Conservation (phyloP, 345 rosid species). For the Corchorus olitorius region DNA sequence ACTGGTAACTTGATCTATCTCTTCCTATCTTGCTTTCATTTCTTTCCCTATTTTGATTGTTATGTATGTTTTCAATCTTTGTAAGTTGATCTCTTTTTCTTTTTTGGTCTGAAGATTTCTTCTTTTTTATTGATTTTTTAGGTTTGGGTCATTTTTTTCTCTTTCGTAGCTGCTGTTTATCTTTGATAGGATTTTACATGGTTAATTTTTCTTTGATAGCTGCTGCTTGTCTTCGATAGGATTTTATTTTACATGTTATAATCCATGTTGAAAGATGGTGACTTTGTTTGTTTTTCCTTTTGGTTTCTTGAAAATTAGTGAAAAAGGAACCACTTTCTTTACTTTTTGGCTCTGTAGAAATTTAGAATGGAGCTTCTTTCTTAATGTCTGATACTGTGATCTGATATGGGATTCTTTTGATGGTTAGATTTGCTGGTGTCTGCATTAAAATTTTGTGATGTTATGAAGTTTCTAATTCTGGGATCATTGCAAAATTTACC, state of each 20-base stretch:
- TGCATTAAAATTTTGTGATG: not conserved
- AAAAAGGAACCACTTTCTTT: not conserved
- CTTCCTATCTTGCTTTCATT: not conserved
- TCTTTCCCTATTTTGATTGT: slow-evolving; percentile 1
- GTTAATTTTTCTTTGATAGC: not conserved
- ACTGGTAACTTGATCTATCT: slow-evolving; percentile 24
- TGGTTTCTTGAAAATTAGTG: not conserved
- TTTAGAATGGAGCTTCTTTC: not conserved
- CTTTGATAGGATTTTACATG: not conserved
- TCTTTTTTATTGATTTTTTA: not conserved
- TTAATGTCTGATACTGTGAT: not conserved
- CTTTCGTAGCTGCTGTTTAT: not conserved
- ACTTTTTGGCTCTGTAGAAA: not conserved
- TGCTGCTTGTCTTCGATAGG: not conserved
- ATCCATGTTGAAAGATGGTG: slow-evolving; percentile 4
- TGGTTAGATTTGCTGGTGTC: slow-evolving; percentile 15
- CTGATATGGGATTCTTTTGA: slow-evolving; percentile 16
- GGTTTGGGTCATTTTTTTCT: not conserved
- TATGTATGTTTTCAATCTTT: not conserved
- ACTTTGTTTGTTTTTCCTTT: slow-evolving; percentile 12
- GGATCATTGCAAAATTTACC: slow-evolving; percentile 7
- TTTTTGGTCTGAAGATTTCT: not conserved
- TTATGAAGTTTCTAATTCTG: slow-evolving; percentile 9
- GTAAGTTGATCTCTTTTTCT: not conserved
- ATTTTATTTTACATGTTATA: too few species aligned